Conservation (phyloP, 2,329 filamentous ascomycete species). For the Penicillium oxalicum region DNA sequence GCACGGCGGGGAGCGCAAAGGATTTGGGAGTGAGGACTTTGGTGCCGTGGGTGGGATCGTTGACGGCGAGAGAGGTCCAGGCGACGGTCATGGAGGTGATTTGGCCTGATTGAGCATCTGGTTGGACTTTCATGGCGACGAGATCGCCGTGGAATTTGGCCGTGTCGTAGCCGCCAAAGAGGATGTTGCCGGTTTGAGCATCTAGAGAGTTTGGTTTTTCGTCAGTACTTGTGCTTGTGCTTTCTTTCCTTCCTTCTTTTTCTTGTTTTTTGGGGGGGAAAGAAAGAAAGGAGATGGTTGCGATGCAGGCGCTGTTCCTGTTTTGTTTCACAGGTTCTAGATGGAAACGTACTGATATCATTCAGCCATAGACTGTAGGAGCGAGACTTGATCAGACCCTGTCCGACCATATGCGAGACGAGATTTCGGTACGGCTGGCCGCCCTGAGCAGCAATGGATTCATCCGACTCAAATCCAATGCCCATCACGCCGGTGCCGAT, state of each 20-base stretch:
- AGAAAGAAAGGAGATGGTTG: too few species aligned
- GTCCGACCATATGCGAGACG: neutral
- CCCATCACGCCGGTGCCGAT: neutral
- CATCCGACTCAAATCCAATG: neutral
- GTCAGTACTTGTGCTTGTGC: neutral
- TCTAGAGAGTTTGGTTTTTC: neutral
- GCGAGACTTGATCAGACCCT: constrained; percentile 1
- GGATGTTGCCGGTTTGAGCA: neutral
- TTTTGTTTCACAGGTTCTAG: too few species aligned
- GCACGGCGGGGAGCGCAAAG: neutral
- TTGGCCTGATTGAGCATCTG: neutral
- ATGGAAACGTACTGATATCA: neutral
- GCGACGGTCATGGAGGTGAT: constrained; percentile 2
- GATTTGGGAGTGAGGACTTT: neutral
- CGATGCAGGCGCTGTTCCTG: too few species aligned
- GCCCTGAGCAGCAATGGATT: neutral
- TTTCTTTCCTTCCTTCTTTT: too few species aligned
- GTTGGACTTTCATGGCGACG: neutral
- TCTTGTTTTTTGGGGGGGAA: too few species aligned
- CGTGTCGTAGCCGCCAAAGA: constrained; percentile 1
- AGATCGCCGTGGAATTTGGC: constrained; percentile 1
- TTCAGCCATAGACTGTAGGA: constrained; percentile 1
- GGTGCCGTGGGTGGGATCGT: neutral
- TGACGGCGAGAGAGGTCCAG: neutral
- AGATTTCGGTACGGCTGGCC: neutral